phyloP scores from a whole-genome alignment of 2,329 filamentous ascomycete genomes.

The Cladorrhinum sp. region DNA sequence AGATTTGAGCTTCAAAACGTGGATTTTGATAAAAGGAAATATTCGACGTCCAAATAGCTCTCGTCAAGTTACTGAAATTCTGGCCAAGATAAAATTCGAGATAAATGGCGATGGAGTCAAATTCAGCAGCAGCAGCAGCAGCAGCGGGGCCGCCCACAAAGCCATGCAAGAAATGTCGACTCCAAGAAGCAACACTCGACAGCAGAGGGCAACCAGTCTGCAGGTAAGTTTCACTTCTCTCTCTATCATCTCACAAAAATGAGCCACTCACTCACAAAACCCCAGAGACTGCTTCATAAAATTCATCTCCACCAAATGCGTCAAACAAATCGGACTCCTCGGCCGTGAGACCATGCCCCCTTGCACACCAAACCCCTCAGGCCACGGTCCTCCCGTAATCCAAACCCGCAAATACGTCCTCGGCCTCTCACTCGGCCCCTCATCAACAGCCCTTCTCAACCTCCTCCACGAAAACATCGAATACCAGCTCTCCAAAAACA shows the following conservation, averaged over 20 bases:
- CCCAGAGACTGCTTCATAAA: constrained; percentile 73
- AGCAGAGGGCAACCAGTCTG: constrained; percentile 60
- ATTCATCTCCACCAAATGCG: constrained; percentile 74
- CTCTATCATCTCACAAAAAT: neutral
- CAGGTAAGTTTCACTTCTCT: constrained; percentile 40
- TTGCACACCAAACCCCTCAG: neutral
- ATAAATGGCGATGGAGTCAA: constrained; percentile 16
- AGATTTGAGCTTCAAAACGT: neutral
- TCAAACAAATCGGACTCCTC: constrained; percentile 63
- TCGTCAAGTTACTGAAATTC: neutral
- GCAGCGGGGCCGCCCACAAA: constrained; percentile 20
- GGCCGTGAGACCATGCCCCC: constrained; percentile 45
- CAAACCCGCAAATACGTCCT: constrained; percentile 58
- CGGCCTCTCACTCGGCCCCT: constrained; percentile 78
- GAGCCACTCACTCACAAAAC: constrained; percentile 36
- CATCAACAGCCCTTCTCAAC: constrained; percentile 73
- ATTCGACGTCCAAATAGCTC: neutral
- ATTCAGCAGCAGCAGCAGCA: constrained; percentile 11
- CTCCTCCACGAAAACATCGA: constrained; percentile 68
- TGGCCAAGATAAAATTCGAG: neutral
- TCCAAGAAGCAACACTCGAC: constrained; percentile 46
- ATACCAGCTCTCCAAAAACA: constrained; percentile 61
- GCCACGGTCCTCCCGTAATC: constrained; percentile 23
- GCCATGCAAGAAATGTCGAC: constrained; percentile 56
- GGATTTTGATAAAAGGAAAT: neutral